Evolutionary conservation across 1,284 basidiomycete genomes (phyloP).

Genomic region (Cystobasidium pallidum): DNA sequence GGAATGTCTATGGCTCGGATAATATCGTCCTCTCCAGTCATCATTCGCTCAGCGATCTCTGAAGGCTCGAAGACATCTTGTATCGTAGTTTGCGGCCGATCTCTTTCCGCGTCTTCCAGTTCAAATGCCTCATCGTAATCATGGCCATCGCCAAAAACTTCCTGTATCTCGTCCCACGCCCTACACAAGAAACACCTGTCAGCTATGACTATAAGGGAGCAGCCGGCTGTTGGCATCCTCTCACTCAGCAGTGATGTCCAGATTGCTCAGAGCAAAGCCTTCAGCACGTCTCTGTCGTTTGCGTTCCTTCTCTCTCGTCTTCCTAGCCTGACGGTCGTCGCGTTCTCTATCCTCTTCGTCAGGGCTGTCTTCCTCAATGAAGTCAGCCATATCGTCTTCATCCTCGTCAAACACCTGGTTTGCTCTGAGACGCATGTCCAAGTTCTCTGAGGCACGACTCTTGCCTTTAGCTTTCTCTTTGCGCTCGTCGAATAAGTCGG

Average conservation of each 20-base stretch:
- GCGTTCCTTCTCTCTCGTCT: constrained; percentile 54
- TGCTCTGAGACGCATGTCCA: constrained; percentile 46
- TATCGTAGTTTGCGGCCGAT: constrained; percentile 69
- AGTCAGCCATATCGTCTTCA: constrained; percentile 62
- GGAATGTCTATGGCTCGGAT: constrained; percentile 89
- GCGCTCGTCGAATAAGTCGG: constrained; percentile 69
- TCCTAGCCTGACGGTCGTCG: constrained; percentile 46
- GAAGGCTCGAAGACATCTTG: constrained; percentile 98
- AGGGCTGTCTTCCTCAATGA: constrained; percentile 79
- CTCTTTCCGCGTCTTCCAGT: constrained; percentile 68
- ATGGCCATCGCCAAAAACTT: constrained; percentile 94
- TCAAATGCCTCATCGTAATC: constrained; percentile 94
- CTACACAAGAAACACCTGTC: constrained; percentile 60
- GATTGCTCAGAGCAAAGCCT: constrained; percentile 71
- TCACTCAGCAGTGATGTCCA: constrained; percentile 62
- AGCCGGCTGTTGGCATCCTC: too few species aligned
- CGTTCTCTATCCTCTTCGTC: constrained; percentile 51
- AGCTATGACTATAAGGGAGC: neutral
- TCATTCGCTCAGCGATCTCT: constrained; percentile 85
- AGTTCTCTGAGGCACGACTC: constrained; percentile 53
- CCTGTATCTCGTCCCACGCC: constrained; percentile 94
- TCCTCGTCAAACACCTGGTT: constrained; percentile 62
- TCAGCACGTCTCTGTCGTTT: constrained; percentile 63
- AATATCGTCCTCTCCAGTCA: constrained; percentile 93
- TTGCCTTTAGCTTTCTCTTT: constrained; percentile 29